Conservation (phyloP, 345 rosid genomes). For the Kernera saxatilis region DNA sequence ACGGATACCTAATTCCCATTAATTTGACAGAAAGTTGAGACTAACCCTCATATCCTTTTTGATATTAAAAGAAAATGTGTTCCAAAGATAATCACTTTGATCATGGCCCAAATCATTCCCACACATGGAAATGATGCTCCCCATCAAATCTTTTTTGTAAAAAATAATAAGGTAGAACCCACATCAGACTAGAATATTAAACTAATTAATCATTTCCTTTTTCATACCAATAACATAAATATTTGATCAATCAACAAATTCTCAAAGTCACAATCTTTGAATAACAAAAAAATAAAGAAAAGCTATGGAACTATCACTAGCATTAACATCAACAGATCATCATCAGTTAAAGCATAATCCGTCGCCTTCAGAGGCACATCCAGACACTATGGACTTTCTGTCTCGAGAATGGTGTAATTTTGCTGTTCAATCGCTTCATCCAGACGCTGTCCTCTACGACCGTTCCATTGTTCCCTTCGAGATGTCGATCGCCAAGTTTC, state of each 20-base stretch:
- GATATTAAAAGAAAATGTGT: constrained; percentile 4
- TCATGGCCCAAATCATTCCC: constrained; percentile 39
- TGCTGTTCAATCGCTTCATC: constrained; percentile 76
- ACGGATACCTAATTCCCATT: not conserved
- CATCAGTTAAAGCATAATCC: constrained; percentile 21
- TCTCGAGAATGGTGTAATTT: constrained; percentile 86
- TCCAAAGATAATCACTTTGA: constrained; percentile 31
- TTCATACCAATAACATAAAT: constrained; percentile 22
- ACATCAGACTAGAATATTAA: not conserved
- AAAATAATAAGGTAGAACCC: constrained; percentile 21
- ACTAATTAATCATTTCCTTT: constrained; percentile 1
- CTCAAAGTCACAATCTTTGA: constrained; percentile 15
- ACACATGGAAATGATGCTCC: constrained; percentile 34
- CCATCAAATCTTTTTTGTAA: not conserved
- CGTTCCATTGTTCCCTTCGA: constrained; percentile 47
- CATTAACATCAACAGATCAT: constrained; percentile 7
- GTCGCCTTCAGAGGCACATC: constrained; percentile 80
- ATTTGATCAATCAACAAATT: constrained; percentile 23
- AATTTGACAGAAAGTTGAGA: constrained; percentile 20
- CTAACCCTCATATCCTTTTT: not conserved
- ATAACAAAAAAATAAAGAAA: not conserved
- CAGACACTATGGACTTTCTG: constrained; percentile 86
- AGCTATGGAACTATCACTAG: constrained; percentile 14
- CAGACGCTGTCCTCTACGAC: constrained; percentile 34
- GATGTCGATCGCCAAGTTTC: constrained; percentile 40